Percentiles rank a stretch among this genome's conserved stretches.
These are phyloP conservation scores for Castanospermum australe DNA, from an alignment of 306 rosid species.

Conservation along the genomic window DNA sequence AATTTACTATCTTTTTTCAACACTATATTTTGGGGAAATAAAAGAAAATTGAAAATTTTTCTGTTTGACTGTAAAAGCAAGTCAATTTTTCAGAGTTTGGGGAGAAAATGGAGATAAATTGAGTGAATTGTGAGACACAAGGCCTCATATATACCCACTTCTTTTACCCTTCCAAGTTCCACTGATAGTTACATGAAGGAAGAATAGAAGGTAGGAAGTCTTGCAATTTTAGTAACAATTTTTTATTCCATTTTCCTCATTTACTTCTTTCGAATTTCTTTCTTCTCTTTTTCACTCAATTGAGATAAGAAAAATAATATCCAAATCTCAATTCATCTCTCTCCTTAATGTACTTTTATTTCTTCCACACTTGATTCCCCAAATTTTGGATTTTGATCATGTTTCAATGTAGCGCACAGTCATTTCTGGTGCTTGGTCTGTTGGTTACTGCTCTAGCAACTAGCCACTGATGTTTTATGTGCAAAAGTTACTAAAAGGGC, in stretches of 20 bases:
- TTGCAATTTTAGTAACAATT: too few species aligned
- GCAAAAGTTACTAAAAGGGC: not conserved
- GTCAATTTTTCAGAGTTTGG: not conserved
- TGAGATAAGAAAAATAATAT: too few species aligned
- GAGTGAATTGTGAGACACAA: not conserved
- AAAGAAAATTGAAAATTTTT: not conserved
- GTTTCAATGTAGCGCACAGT: slow-evolving; percentile 37
- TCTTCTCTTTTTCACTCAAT: too few species aligned
- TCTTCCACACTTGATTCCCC: not conserved
- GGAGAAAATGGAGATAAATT: not conserved
- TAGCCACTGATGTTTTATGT: slow-evolving; percentile 31
- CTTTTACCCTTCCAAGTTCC: not conserved
- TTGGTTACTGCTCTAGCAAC: slow-evolving; percentile 54
- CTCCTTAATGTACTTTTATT: not conserved
- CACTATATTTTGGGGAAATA: too few species aligned
- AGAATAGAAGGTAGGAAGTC: too few species aligned
- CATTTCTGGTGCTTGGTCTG: slow-evolving; percentile 50
- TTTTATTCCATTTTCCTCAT: too few species aligned
- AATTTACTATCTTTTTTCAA: too few species aligned
- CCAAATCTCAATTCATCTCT: not conserved
- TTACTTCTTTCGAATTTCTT: too few species aligned
- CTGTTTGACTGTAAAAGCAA: not conserved
- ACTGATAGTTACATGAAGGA: too few species aligned
- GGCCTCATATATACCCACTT: not conserved
- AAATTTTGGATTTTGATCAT: not conserved